A percentile compares a stretch with the other conserved stretches of the same genome.
These are phyloP conservation scores for Cubamyces lactineus DNA, from an alignment of 768 basidiomycete genomes.

Conservation along the genomic window DNA sequence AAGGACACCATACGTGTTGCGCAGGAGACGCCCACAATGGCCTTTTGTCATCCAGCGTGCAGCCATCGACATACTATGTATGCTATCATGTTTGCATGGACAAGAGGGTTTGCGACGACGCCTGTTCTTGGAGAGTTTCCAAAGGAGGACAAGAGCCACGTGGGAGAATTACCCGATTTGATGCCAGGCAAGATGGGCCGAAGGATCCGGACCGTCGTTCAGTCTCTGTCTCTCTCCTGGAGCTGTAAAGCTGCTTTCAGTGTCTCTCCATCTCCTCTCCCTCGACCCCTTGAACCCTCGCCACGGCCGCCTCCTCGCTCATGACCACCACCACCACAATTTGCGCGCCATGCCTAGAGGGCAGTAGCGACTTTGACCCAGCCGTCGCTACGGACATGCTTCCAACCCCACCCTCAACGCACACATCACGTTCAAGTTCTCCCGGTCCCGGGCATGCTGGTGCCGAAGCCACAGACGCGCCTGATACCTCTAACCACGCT, in stretches of 20 bases:
- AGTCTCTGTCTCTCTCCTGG: background rate
- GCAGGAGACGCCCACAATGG: too few species aligned
- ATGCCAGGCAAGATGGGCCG: background rate
- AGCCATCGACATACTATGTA: too few species aligned
- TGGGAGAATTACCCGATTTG: background rate
- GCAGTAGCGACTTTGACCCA: background rate
- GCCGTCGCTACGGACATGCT: slow-evolving; percentile 5
- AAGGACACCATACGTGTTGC: too few species aligned
- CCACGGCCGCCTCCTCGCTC: background rate
- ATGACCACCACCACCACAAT: background rate
- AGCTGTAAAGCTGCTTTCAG: background rate
- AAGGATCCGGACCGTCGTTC: background rate
- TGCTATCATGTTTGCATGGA: too few species aligned
- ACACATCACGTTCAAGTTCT: slow-evolving; percentile 32
- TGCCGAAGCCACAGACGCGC: slow-evolving; percentile 31
- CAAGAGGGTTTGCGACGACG: too few species aligned
- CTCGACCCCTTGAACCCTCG: background rate
- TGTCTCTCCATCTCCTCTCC: background rate
- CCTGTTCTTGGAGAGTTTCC: slow-evolving; percentile 5
- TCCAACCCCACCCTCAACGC: slow-evolving; percentile 28
- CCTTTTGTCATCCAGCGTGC: too few species aligned
- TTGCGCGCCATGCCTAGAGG: background rate
- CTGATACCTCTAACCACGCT: slow-evolving; percentile 43
- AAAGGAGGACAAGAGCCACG: slow-evolving; percentile 3
- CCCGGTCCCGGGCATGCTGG: slow-evolving; percentile 22